These are phyloP conservation scores for Pontederia paniculata DNA, from an alignment of 176 grass and related monocot genomes.

Conservation along the genomic window DNA sequence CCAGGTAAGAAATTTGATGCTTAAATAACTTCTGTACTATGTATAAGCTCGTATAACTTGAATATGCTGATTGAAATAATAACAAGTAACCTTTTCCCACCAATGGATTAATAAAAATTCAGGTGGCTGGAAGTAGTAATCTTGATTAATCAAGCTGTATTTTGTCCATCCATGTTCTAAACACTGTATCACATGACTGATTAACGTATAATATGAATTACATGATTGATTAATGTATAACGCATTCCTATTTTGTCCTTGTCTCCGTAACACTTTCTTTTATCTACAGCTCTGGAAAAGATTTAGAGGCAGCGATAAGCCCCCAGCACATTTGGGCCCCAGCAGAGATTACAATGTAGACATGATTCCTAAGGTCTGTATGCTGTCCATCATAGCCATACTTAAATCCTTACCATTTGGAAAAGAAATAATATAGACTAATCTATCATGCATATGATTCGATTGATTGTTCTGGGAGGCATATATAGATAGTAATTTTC, in stretches of 20 bases:
- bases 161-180: not conserved
- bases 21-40: not conserved
- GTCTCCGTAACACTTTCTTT: not conserved
- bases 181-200: not conserved
- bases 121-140: no score
- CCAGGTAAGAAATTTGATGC: constrained; percentile 34
- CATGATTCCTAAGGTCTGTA: constrained; percentile 78
- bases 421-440: no score
- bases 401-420: no score
- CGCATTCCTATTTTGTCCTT: constrained; percentile 3
- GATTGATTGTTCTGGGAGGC: no score
- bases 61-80: no score
- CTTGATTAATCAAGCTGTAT: not conserved
- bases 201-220: not conserved
- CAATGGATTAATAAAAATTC: no score
- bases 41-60: not conserved
- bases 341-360: constrained; percentile 96
- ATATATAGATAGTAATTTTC: no score
- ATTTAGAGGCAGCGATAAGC: constrained; percentile 87
- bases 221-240: not conserved
- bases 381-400: no score
- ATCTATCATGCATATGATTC: no score
- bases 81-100: no score
- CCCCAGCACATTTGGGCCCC: constrained; percentile 54
- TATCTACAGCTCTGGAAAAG: constrained; percentile 75